A percentile compares a stretch with the other conserved stretches of the same genome.
Conservation (phyloP, 2,329 filamentous ascomycete species). For the Graphiopsis chlorocephala region DNA sequence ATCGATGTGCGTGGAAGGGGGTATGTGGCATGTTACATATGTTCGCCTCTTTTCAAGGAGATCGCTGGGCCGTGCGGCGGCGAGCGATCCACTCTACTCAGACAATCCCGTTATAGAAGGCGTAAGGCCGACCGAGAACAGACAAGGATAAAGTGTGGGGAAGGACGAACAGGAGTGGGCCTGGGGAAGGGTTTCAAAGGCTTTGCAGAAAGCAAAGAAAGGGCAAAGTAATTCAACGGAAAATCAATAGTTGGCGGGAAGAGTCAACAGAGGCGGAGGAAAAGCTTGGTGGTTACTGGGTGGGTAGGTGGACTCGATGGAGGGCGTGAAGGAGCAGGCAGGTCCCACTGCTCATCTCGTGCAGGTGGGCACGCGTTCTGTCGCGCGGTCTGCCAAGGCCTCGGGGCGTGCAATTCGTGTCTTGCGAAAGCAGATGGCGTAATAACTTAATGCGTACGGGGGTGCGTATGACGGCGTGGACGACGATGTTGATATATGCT, state of each 20-base stretch:
- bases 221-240: background rate
- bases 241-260: background rate
- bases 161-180: background rate
- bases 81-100: slow-evolving; percentile 4
- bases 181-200: background rate
- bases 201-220: background rate
- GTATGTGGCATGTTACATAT: slow-evolving; percentile 9
- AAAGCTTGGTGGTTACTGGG: background rate
- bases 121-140: background rate
- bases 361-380: slow-evolving; percentile 6
- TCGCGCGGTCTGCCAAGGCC: slow-evolving; percentile 8
- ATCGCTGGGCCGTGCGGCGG: background rate
- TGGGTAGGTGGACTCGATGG: background rate
- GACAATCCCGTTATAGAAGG: background rate
- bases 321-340: background rate
- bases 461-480: background rate
- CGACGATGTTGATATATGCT: background rate
- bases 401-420: slow-evolving; percentile 1
- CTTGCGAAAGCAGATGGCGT: slow-evolving; percentile 1
- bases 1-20: slow-evolving; percentile 9
- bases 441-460: background rate
- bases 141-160: slow-evolving; percentile 6
- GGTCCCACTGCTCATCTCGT: slow-evolving; percentile 10
- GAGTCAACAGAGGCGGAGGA: background rate
- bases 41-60: background rate